Percentiles rank a stretch among this genome's conserved stretches.
These are phyloP conservation scores for Nitzschia sp. DNA, from an alignment of 108 stramenopile species.

Conservation along the genomic window DNA sequence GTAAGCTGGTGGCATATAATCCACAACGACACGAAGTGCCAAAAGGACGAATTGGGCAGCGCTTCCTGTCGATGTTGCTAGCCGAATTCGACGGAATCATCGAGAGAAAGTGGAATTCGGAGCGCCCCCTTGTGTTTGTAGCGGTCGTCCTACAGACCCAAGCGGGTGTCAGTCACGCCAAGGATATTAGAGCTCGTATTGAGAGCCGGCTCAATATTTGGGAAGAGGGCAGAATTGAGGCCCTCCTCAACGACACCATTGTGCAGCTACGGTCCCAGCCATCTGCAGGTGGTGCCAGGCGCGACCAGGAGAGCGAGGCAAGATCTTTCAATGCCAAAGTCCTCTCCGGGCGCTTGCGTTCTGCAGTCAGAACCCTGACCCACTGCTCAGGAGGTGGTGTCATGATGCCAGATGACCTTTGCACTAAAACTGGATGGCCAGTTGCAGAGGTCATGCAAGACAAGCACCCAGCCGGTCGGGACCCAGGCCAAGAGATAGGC, in stretches of 20 bases:
- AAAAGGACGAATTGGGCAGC: constrained; percentile 4
- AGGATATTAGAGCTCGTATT: constrained; percentile 15
- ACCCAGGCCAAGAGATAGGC: neutral
- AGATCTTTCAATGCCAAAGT: constrained; percentile 28
- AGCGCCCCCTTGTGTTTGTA: constrained; percentile 21
- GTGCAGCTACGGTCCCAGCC: neutral
- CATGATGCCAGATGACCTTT: neutral
- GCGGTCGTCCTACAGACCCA: constrained; percentile 16
- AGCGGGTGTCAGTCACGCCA: constrained; percentile 12
- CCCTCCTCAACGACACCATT: constrained; percentile 15
- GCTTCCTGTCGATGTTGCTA: constrained; percentile 17
- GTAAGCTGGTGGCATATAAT: neutral
- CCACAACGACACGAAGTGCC: constrained; percentile 20
- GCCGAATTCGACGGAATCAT: constrained; percentile 7
- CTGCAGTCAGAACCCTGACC: constrained; percentile 28
- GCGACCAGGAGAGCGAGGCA: constrained; percentile 12
- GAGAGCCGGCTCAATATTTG: constrained; percentile 12
- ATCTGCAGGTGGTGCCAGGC: neutral
- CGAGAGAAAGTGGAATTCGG: constrained; percentile 20
- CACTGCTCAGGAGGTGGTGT: constrained; percentile 1
- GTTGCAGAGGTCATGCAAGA: neutral
- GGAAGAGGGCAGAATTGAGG: constrained; percentile 15
- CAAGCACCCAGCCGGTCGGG: neutral
- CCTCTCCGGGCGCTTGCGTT: constrained; percentile 23
- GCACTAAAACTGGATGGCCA: neutral